Conservation (phyloP, 179 eudicot genomes). For the Patellifolia procumbens region DNA sequence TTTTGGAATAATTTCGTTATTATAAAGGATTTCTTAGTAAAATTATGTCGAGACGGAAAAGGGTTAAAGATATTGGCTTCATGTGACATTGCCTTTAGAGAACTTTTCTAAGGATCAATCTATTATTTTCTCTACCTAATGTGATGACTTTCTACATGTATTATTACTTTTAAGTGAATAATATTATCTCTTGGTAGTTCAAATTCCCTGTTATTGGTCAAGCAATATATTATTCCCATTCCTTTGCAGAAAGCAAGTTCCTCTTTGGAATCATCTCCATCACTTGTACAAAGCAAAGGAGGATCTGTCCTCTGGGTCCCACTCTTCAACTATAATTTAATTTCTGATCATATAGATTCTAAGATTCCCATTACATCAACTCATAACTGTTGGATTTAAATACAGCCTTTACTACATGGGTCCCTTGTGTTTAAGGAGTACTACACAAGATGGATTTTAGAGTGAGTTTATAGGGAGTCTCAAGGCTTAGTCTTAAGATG, state of each 20-base stretch:
- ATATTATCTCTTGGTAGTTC: neutral
- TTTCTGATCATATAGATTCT: neutral
- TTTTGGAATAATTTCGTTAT: neutral
- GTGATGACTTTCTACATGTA: conserved; percentile 31
- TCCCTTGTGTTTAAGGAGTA: neutral
- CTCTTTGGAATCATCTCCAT: conserved; percentile 16
- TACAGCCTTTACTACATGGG: neutral
- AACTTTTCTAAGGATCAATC: neutral
- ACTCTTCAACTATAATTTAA: neutral
- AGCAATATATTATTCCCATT: conserved; percentile 15
- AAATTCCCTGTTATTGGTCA: neutral
- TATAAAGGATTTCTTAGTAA: neutral
- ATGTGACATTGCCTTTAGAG: conserved; percentile 15
- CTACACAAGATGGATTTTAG: no score
- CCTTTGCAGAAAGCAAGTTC: conserved; percentile 22
- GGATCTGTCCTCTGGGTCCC: conserved; percentile 11
- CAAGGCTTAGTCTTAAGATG: no score
- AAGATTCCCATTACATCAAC: neutral
- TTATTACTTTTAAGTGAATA: neutral
- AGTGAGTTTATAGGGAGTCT: no score
- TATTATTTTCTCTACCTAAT: conserved; percentile 31
- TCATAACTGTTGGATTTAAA: conserved; percentile 7
- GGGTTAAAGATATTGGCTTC: neutral
- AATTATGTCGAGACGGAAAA: neutral
- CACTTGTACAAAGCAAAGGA: neutral